phyloP scores from a whole-genome alignment of 2,329 filamentous ascomycete genomes.

The Phoma sp. region DNA sequence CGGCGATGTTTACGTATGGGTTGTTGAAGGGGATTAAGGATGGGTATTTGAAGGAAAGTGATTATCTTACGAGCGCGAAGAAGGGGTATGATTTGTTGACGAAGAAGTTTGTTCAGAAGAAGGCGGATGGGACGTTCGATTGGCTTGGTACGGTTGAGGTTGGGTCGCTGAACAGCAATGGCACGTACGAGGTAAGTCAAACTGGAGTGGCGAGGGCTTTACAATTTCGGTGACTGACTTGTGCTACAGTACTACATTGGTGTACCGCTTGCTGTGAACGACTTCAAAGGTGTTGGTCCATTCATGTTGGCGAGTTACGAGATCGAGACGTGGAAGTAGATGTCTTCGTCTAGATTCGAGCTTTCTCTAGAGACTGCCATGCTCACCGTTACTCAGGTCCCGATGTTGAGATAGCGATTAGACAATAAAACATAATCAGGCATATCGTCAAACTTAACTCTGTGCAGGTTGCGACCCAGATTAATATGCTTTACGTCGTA shows the following conservation, averaged over 20 bases:
- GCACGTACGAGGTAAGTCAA: slow-evolving; percentile 55
- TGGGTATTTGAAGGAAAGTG: slow-evolving; percentile 24
- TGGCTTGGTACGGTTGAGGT: slow-evolving; percentile 60
- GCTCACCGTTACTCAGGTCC: too few relatives aligned
- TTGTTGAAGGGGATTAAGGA: slow-evolving; percentile 27
- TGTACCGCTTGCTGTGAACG: slow-evolving; percentile 38
- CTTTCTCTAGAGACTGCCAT: too few relatives aligned
- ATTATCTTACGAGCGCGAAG: slow-evolving; percentile 46
- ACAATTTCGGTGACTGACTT: background rate
- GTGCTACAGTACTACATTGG: slow-evolving; percentile 42
- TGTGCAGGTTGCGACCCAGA: too few relatives aligned
- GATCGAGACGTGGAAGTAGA: slow-evolving; percentile 10
- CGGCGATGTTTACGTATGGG: slow-evolving; percentile 54
- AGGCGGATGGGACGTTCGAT: slow-evolving; percentile 53
- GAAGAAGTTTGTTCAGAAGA: slow-evolving; percentile 52
- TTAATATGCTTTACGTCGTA: background rate
- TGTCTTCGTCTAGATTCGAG: too few relatives aligned
- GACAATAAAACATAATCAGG: background rate
- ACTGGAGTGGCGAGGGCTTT: background rate
- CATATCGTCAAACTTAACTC: background rate
- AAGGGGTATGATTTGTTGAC: slow-evolving; percentile 53
- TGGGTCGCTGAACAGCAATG: slow-evolving; percentile 56
- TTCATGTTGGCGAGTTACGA: slow-evolving; percentile 39
- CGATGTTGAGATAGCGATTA: too few relatives aligned
- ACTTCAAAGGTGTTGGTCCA: slow-evolving; percentile 43